Conservation (phyloP, 768 basidiomycete species). For the Rhizopogon vesiculosus region DNA sequence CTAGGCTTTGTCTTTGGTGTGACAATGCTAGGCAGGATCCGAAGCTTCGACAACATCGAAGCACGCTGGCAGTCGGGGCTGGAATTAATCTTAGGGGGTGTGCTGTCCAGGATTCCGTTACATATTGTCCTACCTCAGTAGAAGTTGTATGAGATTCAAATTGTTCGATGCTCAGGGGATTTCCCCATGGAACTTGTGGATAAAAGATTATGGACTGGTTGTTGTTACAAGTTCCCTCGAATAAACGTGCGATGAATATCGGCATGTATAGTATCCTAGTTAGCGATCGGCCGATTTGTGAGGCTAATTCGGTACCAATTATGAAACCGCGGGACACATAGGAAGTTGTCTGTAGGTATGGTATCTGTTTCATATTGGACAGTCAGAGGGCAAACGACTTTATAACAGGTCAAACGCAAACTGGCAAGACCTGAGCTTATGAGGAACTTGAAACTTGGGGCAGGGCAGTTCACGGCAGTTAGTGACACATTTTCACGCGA, state of each 20-base stretch:
- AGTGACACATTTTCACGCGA: background rate
- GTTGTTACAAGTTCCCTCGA: constrained; percentile 1
- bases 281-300: constrained; percentile 15
- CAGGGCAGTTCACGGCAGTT: background rate
- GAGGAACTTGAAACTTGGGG: background rate
- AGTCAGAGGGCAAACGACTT: constrained; percentile 6
- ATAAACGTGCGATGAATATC: constrained; percentile 10
- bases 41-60: background rate
- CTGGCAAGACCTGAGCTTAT: background rate
- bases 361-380: constrained; percentile 3
- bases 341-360: constrained; percentile 6
- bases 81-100: background rate
- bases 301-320: constrained; percentile 11
- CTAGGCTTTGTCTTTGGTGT: background rate
- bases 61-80: background rate
- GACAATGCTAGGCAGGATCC: background rate
- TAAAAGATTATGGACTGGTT: background rate
- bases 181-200: background rate
- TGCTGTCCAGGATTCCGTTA: background rate
- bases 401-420: constrained; percentile 4
- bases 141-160: too few relatives aligned
- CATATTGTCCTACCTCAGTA: background rate
- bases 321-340: constrained; percentile 5
- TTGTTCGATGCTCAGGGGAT: background rate
- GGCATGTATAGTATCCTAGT: background rate